Evolutionary conservation across 2,329 filamentous ascomycete genomes (phyloP), one percentile per base, ranked within the genome.

Genomic region (Beauveria caledonica): DNA sequence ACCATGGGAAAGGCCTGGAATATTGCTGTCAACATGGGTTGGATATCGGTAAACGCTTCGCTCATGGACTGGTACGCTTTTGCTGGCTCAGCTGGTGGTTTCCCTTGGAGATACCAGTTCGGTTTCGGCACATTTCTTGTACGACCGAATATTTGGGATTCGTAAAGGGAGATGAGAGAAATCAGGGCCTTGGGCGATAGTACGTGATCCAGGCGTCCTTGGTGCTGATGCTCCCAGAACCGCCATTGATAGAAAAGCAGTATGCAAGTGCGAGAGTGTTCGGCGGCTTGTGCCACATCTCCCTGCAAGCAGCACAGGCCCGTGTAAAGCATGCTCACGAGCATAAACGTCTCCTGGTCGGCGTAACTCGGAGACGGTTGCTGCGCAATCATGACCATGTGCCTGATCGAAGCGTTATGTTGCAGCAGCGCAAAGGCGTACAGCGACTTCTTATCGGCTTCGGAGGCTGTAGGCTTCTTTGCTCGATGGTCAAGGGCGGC

Each of bases 291-390:
- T 19, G 48, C 13, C 6, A 59, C 48, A 29, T 59, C 57, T 6
- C 57, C 48, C 13, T 59, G 57, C 25, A 59, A 19, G 11, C 36
- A 52, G 17, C 57, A 59, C 9, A 59, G 48, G 3, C 57, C 57
- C 11, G 57, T 59, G 29, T 52, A 59, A 15, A 59, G 57, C 48
- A 59, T 53, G 27, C 39, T 53, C 2, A 59, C 57, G 39, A 59
- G 57, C 48, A 59, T 52, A 10, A 59, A 59, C 2, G 57, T 46
- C 40, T 59, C 57, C 39, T 59, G 57, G 39, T 59, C 57, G 9
- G 57, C 57, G n/a, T 52, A 52, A 27, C 25, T 53, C 13, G 57
- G 48, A n/a, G 49, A 33, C 3, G 49, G 19, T 27, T 36, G 48
- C 25, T 33, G 36, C n/a, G 57, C 57, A 46, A 59, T 59, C 5